Percentiles rank a stretch among this genome's conserved stretches.
These are phyloP conservation scores for Tephrocybe rancida DNA, from an alignment of 768 basidiomycete genomes.

Conservation along the genomic window DNA sequence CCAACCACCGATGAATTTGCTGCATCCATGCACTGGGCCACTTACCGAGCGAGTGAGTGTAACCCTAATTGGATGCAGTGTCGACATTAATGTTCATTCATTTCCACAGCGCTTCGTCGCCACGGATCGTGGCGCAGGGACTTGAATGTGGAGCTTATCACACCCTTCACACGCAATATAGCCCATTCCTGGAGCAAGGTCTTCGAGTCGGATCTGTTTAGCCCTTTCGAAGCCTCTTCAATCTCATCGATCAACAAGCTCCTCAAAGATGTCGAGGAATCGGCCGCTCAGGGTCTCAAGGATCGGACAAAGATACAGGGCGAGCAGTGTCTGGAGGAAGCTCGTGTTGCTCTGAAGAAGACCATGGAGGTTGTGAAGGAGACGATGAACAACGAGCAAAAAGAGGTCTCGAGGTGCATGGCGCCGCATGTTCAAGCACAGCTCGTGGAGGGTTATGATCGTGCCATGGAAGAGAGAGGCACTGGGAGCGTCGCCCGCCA, in stretches of 20 bases:
- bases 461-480: slow-evolving; percentile 56
- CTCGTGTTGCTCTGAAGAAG: slow-evolving; percentile 47
- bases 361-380: slow-evolving; percentile 50
- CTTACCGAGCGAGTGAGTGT: slow-evolving; percentile 57
- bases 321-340: slow-evolving; percentile 53
- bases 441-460: slow-evolving; percentile 52
- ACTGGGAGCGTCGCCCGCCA: slow-evolving; percentile 60
- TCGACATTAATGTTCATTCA: not conserved
- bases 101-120: slow-evolving; percentile 46
- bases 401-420: slow-evolving; percentile 59
- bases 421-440: slow-evolving; percentile 57
- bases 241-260: slow-evolving; percentile 41
- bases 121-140: slow-evolving; percentile 59
- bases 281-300: slow-evolving; percentile 52
- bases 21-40: slow-evolving; percentile 58
- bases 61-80: not conserved
- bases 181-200: slow-evolving; percentile 59
- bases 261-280: slow-evolving; percentile 51
- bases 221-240: slow-evolving; percentile 42
- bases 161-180: slow-evolving; percentile 61
- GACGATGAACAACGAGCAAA: slow-evolving; percentile 55
- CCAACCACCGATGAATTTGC: slow-evolving; percentile 52
- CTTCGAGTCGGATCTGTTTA: slow-evolving; percentile 63
- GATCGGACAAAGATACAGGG: slow-evolving; percentile 55
- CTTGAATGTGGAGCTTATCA: slow-evolving; percentile 59